These are phyloP conservation scores for Fomitopsis betulina DNA, from an alignment of 1,284 basidiomycete species.

Conservation along the genomic window DNA sequence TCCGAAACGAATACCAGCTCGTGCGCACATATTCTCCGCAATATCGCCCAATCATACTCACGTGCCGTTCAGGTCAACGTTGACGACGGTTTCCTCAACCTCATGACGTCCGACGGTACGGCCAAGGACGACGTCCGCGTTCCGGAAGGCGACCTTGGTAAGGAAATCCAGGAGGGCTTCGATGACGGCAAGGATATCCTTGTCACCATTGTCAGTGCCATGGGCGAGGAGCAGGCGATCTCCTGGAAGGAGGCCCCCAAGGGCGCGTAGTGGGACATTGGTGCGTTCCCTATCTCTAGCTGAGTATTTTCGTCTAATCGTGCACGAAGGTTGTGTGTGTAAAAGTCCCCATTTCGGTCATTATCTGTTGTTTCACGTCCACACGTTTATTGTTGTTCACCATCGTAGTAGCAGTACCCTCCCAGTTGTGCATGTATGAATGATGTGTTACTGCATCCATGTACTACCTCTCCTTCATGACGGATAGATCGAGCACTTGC, in stretches of 20 bases:
- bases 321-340: slow-evolving; percentile 1
- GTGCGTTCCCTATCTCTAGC: background rate
- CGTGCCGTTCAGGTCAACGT: slow-evolving; percentile 63
- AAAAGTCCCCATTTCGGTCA: slow-evolving; percentile 6
- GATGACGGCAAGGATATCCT: slow-evolving; percentile 87
- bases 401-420: slow-evolving; percentile 13
- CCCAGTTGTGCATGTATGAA: slow-evolving; percentile 9
- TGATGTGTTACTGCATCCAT: slow-evolving; percentile 8
- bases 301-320: background rate
- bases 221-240: slow-evolving; percentile 91
- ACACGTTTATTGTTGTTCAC: slow-evolving; percentile 9
- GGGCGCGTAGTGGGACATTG: slow-evolving; percentile 29
- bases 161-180: slow-evolving; percentile 70
- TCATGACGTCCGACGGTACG: slow-evolving; percentile 82
- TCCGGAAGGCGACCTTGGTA: slow-evolving; percentile 84
- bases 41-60: background rate
- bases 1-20: slow-evolving; percentile 89
- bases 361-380: slow-evolving; percentile 9
- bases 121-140: slow-evolving; percentile 95
- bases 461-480: slow-evolving; percentile 4
- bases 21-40: slow-evolving; percentile 36
- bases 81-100: slow-evolving; percentile 91
- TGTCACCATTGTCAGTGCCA: slow-evolving; percentile 88
- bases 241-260: slow-evolving; percentile 83
- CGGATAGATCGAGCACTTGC: slow-evolving; percentile 7